These are phyloP conservation scores for Curvularia verruculosa DNA, from an alignment of 2,329 filamentous ascomycete species.

Conservation along the genomic window DNA sequence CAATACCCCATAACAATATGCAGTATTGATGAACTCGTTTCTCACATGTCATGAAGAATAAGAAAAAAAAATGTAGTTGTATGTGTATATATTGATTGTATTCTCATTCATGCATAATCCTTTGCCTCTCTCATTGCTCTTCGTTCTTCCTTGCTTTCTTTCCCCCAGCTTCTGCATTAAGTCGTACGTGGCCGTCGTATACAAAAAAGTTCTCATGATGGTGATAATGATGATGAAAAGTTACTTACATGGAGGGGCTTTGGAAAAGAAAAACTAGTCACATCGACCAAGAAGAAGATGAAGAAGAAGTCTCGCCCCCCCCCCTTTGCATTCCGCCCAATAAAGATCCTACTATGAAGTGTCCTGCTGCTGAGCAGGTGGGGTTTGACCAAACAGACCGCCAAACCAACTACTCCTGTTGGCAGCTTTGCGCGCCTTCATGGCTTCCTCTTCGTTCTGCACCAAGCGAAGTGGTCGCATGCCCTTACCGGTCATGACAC, in stretches of 20 bases:
- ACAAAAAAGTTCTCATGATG: constrained; percentile 5
- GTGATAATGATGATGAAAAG: constrained; percentile 6
- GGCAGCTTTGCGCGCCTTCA: constrained; percentile 50
- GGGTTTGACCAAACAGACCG: constrained; percentile 51
- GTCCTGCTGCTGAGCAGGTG: constrained; percentile 33
- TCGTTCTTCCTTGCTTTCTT: constrained; percentile 1
- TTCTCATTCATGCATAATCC: background rate
- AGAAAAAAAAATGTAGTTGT: background rate
- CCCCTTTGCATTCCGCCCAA: background rate
- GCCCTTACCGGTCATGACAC: constrained; percentile 65
- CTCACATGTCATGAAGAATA: too few relatives aligned
- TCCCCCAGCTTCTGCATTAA: constrained; percentile 13
- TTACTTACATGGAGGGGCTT: constrained; percentile 9
- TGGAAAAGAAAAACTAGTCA: background rate
- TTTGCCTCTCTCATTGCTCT: background rate
- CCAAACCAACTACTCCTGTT: constrained; percentile 56
- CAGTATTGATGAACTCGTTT: background rate
- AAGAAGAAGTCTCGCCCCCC: background rate
- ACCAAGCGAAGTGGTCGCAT: constrained; percentile 85
- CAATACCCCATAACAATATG: background rate
- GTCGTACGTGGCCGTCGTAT: constrained; percentile 14
- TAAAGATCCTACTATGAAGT: constrained; percentile 10
- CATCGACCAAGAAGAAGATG: background rate
- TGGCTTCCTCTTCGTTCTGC: constrained; percentile 64
- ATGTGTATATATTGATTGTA: background rate